These are phyloP conservation scores for Cryphonectria parasitica DNA, from an alignment of 2,329 filamentous ascomycete genomes.

Conservation along the genomic window DNA sequence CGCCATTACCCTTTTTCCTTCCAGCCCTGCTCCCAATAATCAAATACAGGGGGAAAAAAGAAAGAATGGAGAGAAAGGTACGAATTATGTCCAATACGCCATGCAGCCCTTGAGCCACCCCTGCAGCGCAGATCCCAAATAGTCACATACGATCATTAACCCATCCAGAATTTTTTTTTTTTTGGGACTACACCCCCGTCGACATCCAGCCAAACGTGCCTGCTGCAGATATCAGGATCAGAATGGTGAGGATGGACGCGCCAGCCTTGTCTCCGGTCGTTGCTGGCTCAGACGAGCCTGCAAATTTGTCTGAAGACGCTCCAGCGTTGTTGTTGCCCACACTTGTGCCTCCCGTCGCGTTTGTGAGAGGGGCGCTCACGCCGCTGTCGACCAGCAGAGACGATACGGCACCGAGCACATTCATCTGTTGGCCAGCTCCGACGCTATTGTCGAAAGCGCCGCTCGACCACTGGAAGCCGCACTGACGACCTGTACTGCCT, in stretches of 20 bases:
- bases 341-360: slow-evolving; percentile 35
- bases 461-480: slow-evolving; percentile 57
- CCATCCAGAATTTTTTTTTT: neutral
- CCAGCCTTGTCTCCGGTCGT: slow-evolving; percentile 38
- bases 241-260: slow-evolving; percentile 36
- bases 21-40: neutral
- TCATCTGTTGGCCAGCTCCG: slow-evolving; percentile 60
- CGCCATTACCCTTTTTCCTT: neutral
- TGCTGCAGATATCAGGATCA: slow-evolving; percentile 30
- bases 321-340: slow-evolving; percentile 35
- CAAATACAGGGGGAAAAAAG: neutral
- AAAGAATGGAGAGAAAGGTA: neutral
- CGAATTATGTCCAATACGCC: neutral
- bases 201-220: slow-evolving; percentile 43
- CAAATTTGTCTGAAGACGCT: slow-evolving; percentile 32
- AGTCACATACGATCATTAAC: neutral
- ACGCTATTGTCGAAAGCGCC: slow-evolving; percentile 52
- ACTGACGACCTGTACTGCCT: slow-evolving; percentile 43
- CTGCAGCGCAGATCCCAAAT: neutral
- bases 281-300: slow-evolving; percentile 31
- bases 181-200: slow-evolving; percentile 24
- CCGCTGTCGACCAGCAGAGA: slow-evolving; percentile 43
- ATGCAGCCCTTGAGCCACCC: neutral
- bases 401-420: slow-evolving; percentile 55
- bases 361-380: slow-evolving; percentile 31